Percentiles rank a stretch among this genome's conserved stretches.
Conservation (phyloP, 805 yeast genomes). For the Lipomyces orientalis region DNA sequence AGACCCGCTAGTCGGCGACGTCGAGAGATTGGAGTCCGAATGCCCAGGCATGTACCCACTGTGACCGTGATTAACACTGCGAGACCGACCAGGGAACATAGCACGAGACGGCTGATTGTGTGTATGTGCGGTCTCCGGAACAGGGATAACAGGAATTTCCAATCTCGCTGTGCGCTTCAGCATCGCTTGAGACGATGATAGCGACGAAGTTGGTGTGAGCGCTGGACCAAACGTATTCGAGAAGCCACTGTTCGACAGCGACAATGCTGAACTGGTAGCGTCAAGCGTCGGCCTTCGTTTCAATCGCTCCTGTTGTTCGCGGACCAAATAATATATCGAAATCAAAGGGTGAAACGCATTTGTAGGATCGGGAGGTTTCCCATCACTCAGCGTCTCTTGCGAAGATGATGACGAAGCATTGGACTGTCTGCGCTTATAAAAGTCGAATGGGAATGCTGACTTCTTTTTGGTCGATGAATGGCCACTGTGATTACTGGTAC, state of each 20-base stretch:
- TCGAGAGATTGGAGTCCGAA: conserved; percentile 26
- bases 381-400: conserved; percentile 32
- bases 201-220: background rate
- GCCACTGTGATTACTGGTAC: background rate
- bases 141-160: conserved; percentile 35
- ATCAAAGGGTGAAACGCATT: conserved; percentile 85
- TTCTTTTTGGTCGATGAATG: conserved; percentile 18
- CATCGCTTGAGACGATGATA: background rate
- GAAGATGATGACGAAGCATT: conserved; percentile 27
- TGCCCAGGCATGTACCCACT: conserved; percentile 26
- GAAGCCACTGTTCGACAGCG: conserved; percentile 6
- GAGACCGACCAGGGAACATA: conserved; percentile 33
- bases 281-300: conserved; percentile 33
- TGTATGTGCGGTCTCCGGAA: conserved; percentile 37
- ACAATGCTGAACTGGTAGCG: conserved; percentile 11
- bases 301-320: conserved; percentile 53
- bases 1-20: conserved; percentile 16
- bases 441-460: conserved; percentile 35
- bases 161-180: conserved; percentile 3
- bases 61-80: conserved; percentile 33
- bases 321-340: conserved; percentile 83
- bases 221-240: conserved; percentile 1
- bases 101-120: conserved; percentile 30
- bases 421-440: conserved; percentile 38
- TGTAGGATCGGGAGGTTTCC: conserved; percentile 71